These are phyloP conservation scores for Colletotrichum salicis DNA, from an alignment of 2,329 filamentous ascomycete genomes.

Conservation along the genomic window DNA sequence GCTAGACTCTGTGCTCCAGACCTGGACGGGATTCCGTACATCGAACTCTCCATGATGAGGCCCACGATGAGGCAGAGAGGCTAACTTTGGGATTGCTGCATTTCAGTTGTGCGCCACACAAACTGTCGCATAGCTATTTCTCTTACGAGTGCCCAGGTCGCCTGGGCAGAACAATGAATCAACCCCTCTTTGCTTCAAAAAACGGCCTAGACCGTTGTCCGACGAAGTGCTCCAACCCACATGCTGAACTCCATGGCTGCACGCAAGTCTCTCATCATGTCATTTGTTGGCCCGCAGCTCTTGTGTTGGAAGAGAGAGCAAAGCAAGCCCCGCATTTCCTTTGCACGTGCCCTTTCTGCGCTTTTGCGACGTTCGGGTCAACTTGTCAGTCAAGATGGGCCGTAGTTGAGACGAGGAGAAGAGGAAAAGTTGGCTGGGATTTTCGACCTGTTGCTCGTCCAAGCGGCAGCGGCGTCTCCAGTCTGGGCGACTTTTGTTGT, in stretches of 20 bases:
- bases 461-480: not conserved
- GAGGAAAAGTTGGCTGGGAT: not conserved
- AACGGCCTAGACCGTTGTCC: constrained; percentile 7
- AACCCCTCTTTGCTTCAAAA: constrained; percentile 1
- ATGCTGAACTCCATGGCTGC: no score
- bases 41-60: not conserved
- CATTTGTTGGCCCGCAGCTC: not conserved
- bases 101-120: not conserved
- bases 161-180: not conserved
- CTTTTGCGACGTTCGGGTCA: not conserved
- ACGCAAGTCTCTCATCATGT: not conserved
- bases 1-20: not conserved
- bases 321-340: constrained; percentile 4
- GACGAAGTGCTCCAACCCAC: constrained; percentile 12
- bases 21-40: not conserved
- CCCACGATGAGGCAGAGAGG: not conserved
- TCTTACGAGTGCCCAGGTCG: not conserved
- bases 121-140: not conserved
- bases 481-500: not conserved
- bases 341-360: not conserved
- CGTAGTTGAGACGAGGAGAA: not conserved
- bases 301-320: not conserved
- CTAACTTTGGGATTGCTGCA: not conserved
- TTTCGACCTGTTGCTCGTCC: not conserved
- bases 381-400: not conserved